Evolutionary conservation across 2,329 filamentous ascomycete species (phyloP).

Genomic region (Alternaria sp.): DNA sequence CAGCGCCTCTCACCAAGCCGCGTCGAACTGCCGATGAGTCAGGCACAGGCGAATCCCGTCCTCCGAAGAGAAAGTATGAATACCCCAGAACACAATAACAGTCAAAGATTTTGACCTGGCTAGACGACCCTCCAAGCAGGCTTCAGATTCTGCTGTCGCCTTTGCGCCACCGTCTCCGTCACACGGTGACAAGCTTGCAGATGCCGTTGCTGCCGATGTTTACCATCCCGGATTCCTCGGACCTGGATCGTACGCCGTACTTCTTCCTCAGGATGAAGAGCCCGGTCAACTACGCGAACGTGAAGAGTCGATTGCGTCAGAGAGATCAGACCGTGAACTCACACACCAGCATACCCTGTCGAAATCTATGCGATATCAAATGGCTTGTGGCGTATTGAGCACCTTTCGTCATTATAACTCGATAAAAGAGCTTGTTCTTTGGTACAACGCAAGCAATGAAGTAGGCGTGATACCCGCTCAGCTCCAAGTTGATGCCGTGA

Average conservation of each 20-base stretch:
- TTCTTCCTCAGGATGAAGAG: constrained; percentile 42
- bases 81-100: not conserved
- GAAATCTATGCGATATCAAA: constrained; percentile 43
- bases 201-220: constrained; percentile 45
- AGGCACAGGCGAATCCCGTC: constrained; percentile 27
- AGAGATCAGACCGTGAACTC: constrained; percentile 40
- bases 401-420: constrained; percentile 39
- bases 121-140: constrained; percentile 33
- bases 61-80: constrained; percentile 42
- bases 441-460: constrained; percentile 41
- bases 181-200: constrained; percentile 37
- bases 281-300: constrained; percentile 26
- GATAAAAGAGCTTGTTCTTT: constrained; percentile 37
- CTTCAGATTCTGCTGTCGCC: constrained; percentile 14
- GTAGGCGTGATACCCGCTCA: constrained; percentile 49
- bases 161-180: constrained; percentile 26
- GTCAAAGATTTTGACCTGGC: constrained; percentile 1
- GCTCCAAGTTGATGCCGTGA: constrained; percentile 48
- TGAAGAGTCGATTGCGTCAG: constrained; percentile 37
- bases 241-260: constrained; percentile 45
- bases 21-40: constrained; percentile 25
- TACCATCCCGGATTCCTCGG: constrained; percentile 47
- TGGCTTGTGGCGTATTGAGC: constrained; percentile 40
- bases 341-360: constrained; percentile 43
- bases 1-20: constrained; percentile 46